Conservation (phyloP, 306 rosid genomes). For the Mimosa pudica region DNA sequence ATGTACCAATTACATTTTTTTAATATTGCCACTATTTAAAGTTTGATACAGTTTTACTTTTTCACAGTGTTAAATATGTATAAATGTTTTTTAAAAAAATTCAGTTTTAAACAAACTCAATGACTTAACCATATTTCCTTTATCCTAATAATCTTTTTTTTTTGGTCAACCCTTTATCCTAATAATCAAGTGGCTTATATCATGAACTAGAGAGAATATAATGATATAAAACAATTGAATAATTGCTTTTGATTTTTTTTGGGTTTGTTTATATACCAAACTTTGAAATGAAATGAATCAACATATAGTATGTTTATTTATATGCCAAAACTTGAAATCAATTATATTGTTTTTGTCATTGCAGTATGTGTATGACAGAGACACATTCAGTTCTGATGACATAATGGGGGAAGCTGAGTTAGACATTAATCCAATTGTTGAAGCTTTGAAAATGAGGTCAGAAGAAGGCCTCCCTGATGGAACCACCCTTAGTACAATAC, state of each 20-base stretch:
- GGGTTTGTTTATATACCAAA: not conserved
- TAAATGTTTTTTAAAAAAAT: no score
- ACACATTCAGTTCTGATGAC: slow-evolving; percentile 71
- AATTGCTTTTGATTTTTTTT: not conserved
- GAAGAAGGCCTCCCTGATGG: slow-evolving; percentile 49
- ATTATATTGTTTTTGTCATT: not conserved
- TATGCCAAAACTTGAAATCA: not conserved
- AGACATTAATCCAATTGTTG: slow-evolving; percentile 45
- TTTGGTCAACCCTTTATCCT: no score
- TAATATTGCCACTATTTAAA: no score
- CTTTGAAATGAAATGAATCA: not conserved
- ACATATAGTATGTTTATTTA: not conserved
- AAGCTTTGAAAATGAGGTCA: slow-evolving; percentile 47
- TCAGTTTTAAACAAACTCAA: no score
- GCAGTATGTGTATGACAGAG: slow-evolving; percentile 80
- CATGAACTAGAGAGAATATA: no score
- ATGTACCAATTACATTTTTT: no score
- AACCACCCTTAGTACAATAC: slow-evolving; percentile 21
- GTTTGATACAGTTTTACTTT: no score
- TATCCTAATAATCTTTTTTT: no score
- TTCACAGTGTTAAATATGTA: no score
- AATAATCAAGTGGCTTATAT: no score
- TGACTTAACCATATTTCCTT: no score
- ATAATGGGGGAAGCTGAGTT: slow-evolving; percentile 96
- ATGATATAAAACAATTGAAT: not conserved